These are phyloP conservation scores for Plantago major DNA, from an alignment of 257 asterid species.

Conservation along the genomic window DNA sequence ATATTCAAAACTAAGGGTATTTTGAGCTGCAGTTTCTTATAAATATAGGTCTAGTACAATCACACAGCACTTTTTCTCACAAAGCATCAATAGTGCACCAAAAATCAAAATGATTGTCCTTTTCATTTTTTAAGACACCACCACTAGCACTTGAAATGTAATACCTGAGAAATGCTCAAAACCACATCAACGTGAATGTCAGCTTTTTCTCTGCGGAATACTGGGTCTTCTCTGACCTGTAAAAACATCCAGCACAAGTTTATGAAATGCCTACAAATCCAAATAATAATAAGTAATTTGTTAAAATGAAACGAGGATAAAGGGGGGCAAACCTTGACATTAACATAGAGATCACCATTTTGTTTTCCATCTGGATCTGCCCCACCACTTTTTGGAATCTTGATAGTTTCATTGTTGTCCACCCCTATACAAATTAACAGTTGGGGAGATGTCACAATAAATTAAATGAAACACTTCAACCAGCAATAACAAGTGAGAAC, in stretches of 20 bases:
- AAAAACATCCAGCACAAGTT: slow-evolving; percentile 19
- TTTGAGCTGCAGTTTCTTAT: too few species aligned
- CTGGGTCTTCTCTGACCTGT: slow-evolving; percentile 95
- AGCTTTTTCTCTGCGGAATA: slow-evolving; percentile 88
- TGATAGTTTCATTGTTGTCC: slow-evolving; percentile 66
- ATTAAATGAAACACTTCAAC: background rate
- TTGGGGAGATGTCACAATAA: slow-evolving; percentile 17
- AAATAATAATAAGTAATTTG: background rate
- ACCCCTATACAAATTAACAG: slow-evolving; percentile 49
- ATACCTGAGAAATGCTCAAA: slow-evolving; percentile 89
- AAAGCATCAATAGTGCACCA: background rate
- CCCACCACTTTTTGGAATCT: slow-evolving; percentile 80
- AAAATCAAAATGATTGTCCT: slow-evolving; percentile 7
- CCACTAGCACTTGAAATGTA: background rate
- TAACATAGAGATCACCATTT: slow-evolving; percentile 80
- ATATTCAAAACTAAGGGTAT: background rate
- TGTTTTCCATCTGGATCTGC: slow-evolving; percentile 93
- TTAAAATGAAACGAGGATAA: background rate
- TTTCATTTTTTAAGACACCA: background rate
- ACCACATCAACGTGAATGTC: slow-evolving; percentile 86
- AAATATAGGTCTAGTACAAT: too few species aligned
- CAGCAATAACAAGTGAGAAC: too few species aligned
- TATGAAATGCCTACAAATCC: slow-evolving; percentile 4
- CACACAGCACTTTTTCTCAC: background rate
- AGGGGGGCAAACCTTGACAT: slow-evolving; percentile 53